Conservation (phyloP, 352 stramenopile species). For the Phytophthora tentaculata region DNA sequence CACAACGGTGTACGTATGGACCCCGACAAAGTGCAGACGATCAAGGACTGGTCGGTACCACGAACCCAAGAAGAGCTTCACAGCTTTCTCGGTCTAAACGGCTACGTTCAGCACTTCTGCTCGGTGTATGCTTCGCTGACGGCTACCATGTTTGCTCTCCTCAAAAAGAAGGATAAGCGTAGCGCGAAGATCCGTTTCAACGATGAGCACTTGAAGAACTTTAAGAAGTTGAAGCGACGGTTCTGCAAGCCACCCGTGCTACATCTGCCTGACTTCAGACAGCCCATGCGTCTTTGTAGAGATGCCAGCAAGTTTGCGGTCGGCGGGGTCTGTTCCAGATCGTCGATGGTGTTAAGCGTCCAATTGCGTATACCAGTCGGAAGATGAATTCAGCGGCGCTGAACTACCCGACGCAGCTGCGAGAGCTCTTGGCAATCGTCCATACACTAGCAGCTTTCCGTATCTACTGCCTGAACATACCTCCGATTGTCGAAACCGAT, state of each 20-base stretch:
- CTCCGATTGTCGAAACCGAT: conserved; percentile 12
- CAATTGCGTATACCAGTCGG: conserved; percentile 1
- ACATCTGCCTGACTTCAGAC: conserved; percentile 7
- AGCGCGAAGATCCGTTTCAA: not conserved
- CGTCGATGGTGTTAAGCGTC: not conserved
- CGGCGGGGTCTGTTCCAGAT: not conserved
- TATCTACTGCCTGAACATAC: conserved; percentile 8
- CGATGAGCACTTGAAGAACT: not conserved
- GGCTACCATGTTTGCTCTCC: not conserved
- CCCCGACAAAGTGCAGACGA: conserved; percentile 10
- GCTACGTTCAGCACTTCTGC: conserved; percentile 7
- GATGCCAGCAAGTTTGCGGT: conserved; percentile 14
- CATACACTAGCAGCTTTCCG: not conserved
- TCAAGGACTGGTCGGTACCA: conserved; percentile 8
- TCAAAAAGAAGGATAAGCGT: conserved; percentile 4
- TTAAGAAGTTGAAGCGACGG: not conserved
- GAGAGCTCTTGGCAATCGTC: conserved; percentile 11
- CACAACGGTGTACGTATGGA: conserved; percentile 9
- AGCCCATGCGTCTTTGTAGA: conserved; percentile 4
- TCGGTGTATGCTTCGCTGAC: conserved; percentile 5
- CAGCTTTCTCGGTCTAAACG: conserved; percentile 3
- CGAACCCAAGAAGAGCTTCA: conserved; percentile 3
- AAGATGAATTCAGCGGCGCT: conserved; percentile 30
- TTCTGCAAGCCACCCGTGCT: not conserved
- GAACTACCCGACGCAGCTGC: conserved; percentile 16